Conservation (phyloP, 2,329 filamentous ascomycete species). For the Nigrospora oryzae region DNA sequence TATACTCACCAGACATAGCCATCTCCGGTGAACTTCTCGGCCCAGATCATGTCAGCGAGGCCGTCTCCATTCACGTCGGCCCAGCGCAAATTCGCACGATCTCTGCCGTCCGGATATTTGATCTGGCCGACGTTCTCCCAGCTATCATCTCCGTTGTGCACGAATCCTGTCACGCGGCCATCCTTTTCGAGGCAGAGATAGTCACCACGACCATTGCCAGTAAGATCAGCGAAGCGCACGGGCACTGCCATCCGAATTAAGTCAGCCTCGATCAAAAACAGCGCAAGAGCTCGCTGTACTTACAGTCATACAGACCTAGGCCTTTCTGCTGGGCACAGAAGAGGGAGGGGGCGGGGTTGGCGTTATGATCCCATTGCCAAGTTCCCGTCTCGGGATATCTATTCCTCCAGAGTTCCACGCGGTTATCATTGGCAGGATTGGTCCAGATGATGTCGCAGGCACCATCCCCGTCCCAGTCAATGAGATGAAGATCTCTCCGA, state of each 20-base stretch:
- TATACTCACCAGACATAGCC: slow-evolving; percentile 14
- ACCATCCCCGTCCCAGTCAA: slow-evolving; percentile 28
- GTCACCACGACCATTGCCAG: slow-evolving; percentile 18
- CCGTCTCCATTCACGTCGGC: slow-evolving; percentile 30
- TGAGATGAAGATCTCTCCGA: slow-evolving; percentile 21
- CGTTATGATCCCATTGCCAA: slow-evolving; percentile 5
- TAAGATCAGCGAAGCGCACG: slow-evolving; percentile 23
- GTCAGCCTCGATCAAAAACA: background rate
- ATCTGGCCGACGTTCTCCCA: slow-evolving; percentile 16
- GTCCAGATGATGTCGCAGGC: slow-evolving; percentile 22
- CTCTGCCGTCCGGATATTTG: slow-evolving; percentile 17
- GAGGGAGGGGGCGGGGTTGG: slow-evolving; percentile 1
- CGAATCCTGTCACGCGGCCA: slow-evolving; percentile 14
- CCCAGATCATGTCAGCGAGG: slow-evolving; percentile 22
- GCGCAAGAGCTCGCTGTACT: background rate
- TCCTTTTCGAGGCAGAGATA: slow-evolving; percentile 22
- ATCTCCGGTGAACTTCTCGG: slow-evolving; percentile 25
- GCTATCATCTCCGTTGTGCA: slow-evolving; percentile 10
- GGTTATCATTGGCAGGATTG: slow-evolving; percentile 13
- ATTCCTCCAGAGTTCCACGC: slow-evolving; percentile 17
- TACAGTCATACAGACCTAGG: slow-evolving; percentile 13
- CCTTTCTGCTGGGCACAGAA: slow-evolving; percentile 16
- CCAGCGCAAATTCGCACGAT: slow-evolving; percentile 26
- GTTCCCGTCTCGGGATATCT: slow-evolving; percentile 5
- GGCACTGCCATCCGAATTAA: slow-evolving; percentile 2